Base-by-base conservation (phyloP, 164 flowering plant species). In the Vitis labrusca region DNA sequence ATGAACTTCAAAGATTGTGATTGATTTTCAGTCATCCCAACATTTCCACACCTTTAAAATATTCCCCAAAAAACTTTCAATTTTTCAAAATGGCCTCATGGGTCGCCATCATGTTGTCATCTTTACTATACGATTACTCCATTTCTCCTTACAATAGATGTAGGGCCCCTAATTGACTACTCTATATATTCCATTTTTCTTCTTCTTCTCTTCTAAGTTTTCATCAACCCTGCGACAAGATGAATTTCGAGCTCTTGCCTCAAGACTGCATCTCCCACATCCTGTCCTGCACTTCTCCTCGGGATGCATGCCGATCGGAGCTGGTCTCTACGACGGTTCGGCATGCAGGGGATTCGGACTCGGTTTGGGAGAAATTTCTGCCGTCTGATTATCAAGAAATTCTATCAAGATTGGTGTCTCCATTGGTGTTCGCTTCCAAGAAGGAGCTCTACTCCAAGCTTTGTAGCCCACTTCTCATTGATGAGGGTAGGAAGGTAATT, bases 281-380 rank as follows among this genome's bases (percentile, higher is more conserved):
- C 49, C 65, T 86, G 4, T 79, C 89, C 3, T 64, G 75, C 29
- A 79, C 88, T 0, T 79, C 91, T 50, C 88, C 92, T 9, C 10
- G 14, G 1, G 89, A 90, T 60, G 86, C 80, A 0, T 84, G 87
- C 53, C 68, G 77, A 11, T 60, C 70, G 0, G 68, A 83, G 0
- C 1, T 64, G 2, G 72, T 79, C 1, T 84, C 85, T 1, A 17
- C 73, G 8, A 4, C 2, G 14, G 57, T 83, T 16, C 77, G 69
- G 0, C 68, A 56, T 1, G 78, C 78, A 0, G 81, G 76, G 0
- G 85, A 86, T 27, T 82, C 85, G 0, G 84, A 88, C 58, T 2
- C 37, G 17, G 77, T 81, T 15, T 90, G 91, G 94, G 84, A 84
- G 67, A 81, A 64, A 7, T 84, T 88, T 70, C 73, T 88, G 65